Evolutionary conservation across 2,329 filamentous ascomycete species (phyloP), one percentile per base, ranked within the genome.

Genomic region (Cryphonectria radicalis): DNA sequence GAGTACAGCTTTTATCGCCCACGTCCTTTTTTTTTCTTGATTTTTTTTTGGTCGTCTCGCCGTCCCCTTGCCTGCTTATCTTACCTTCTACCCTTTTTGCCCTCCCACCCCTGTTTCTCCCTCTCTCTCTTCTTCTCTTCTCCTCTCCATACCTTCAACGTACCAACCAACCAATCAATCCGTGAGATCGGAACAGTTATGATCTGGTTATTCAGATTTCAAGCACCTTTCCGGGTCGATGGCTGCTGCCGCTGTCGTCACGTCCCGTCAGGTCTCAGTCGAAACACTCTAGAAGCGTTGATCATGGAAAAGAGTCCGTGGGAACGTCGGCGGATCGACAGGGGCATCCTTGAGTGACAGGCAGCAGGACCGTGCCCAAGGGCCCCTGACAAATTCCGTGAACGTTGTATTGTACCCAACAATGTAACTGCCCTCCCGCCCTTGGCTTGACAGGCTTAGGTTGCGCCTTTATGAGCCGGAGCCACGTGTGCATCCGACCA

Each of bases 271-370:
- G 37, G 43, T 46, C 42, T 60, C 70, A 60, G 67, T 60, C 60
- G 70, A 70, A 70, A 70, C 70, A 59, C 66, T 46, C 65, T 62
- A 68, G 69, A 64, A 53, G 32, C 28, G 63, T 43, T 64, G 65
- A 64, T 64, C 59, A 43, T 19, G 59, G 59, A 42, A 32, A 42
- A 57, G 43, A 55, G 35, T 4, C 35, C 46, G 28, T 37, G 59
- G 37, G 43, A 42, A 28, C 35, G 14, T 17, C 13, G 60, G 67
- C 63, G 46, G 60, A 63, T 63, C 67, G 32, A 55, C 67, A 69
- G 67, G 67, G 59, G 43, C 67, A 32, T 13, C 60, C 59, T 32
- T 28, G 46, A 11, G 19, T 66, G 64, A 66, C 50, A 57, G 50
- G 28, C 57, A 46, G 25, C 40, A 59, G 55, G 55, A 19, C 55